A percentile compares a stretch with the other conserved stretches of the same genome.
phyloP scores from a whole-genome alignment of 805 yeast species.

The Jamesozyma lodderae region DNA sequence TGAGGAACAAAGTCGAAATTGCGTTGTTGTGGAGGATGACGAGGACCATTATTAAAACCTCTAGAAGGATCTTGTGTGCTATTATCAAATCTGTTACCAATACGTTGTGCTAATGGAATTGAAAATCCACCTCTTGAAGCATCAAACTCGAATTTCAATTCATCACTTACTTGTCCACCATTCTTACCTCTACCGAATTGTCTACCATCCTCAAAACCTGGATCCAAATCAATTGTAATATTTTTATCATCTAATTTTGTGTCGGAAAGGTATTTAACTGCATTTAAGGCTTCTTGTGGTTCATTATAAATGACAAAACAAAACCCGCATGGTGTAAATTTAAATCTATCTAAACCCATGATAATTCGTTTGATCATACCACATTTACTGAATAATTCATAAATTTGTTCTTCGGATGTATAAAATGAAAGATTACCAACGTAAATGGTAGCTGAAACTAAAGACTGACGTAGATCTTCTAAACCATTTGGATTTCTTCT shows the following conservation, averaged over 20 bases:
- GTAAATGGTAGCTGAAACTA: constrained; percentile 68
- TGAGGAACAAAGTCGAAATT: not conserved
- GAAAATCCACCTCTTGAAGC: constrained; percentile 41
- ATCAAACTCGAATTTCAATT: constrained; percentile 42
- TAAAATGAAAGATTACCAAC: constrained; percentile 85
- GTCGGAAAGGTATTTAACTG: constrained; percentile 72
- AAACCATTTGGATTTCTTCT: constrained; percentile 41
- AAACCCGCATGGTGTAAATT: constrained; percentile 92
- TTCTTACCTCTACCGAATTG: constrained; percentile 89
- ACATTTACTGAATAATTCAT: constrained; percentile 74
- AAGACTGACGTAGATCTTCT: constrained; percentile 56
- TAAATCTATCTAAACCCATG: constrained; percentile 90
- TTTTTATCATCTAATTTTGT: constrained; percentile 78
- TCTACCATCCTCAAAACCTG: constrained; percentile 91
- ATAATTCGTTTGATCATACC: constrained; percentile 73
- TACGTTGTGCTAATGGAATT: constrained; percentile 31
- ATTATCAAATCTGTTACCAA: constrained; percentile 10
- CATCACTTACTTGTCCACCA: constrained; percentile 89
- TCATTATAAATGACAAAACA: constrained; percentile 77
- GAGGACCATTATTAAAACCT: not conserved
- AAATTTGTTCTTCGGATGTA: constrained; percentile 91
- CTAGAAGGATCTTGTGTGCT: no score
- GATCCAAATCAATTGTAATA: constrained; percentile 84
- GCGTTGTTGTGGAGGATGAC: no score
- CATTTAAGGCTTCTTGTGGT: constrained; percentile 65